phyloP scores from a whole-genome alignment of 2,329 filamentous ascomycete species.

The Aureobasidium leucospermi region DNA sequence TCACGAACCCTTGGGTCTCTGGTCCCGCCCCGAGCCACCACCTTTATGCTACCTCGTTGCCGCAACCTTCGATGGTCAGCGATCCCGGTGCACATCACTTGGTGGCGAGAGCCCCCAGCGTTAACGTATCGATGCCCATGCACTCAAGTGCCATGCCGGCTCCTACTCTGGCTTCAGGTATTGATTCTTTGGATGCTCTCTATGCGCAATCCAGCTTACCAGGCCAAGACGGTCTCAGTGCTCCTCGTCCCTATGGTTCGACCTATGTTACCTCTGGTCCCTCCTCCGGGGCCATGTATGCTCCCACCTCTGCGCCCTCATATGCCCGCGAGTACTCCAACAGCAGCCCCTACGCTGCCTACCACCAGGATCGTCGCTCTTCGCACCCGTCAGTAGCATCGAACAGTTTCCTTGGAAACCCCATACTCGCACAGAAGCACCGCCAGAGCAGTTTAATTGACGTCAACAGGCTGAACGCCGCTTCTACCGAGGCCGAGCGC shows the following conservation, averaged over 20 bases:
- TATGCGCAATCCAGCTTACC: constrained; percentile 59
- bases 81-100: constrained; percentile 52
- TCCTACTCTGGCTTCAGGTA: constrained; percentile 61
- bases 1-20: constrained; percentile 83
- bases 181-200: constrained; percentile 55
- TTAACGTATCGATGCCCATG: constrained; percentile 58
- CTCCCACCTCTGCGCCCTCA: constrained; percentile 62
- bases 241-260: constrained; percentile 64
- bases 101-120: constrained; percentile 51
- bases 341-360: constrained; percentile 45
- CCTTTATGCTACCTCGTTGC: constrained; percentile 60
- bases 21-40: constrained; percentile 50
- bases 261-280: constrained; percentile 65
- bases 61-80: constrained; percentile 52
- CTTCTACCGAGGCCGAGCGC: constrained; percentile 47
- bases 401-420: constrained; percentile 41
- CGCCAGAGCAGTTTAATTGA: constrained; percentile 60
- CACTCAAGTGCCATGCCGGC: constrained; percentile 65
- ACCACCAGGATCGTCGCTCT: constrained; percentile 59
- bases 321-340: constrained; percentile 64
- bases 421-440: constrained; percentile 38
- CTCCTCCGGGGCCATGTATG: constrained; percentile 61
- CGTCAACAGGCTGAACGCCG: constrained; percentile 52
- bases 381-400: constrained; percentile 76
- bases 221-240: constrained; percentile 65